Percentiles rank a stretch among this genome's conserved stretches.
Evolutionary conservation across 768 basidiomycete species (phyloP).

Genomic region (Suillus ampliporus): DNA sequence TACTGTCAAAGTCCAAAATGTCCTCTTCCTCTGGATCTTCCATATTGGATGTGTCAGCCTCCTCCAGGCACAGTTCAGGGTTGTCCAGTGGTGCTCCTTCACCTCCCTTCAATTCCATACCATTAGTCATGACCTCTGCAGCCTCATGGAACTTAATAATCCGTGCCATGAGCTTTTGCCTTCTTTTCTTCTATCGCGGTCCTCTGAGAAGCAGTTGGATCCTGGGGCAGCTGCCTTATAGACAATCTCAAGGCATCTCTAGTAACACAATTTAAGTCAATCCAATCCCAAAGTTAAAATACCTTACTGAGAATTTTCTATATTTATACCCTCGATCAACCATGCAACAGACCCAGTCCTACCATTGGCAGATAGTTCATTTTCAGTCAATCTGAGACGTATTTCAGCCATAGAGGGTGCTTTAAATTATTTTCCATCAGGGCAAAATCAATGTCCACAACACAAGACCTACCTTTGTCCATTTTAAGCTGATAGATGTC

Average conservation of each 20-base stretch:
- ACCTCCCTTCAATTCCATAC: not conserved
- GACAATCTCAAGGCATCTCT: constrained; percentile 9
- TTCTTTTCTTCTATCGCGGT: not conserved
- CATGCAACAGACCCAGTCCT: constrained; percentile 7
- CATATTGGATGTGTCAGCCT: too few relatives aligned
- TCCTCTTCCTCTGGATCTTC: too few relatives aligned
- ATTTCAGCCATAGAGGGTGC: constrained; percentile 12
- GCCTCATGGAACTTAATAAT: constrained; percentile 1
- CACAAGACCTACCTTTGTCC: constrained; percentile 9
- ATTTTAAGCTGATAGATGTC: constrained; percentile 8
- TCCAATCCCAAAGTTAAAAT: not conserved
- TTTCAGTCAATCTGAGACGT: not conserved
- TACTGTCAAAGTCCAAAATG: not conserved
- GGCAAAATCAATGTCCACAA: not conserved
- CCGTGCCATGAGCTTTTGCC: not conserved
- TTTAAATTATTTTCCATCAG: not conserved
- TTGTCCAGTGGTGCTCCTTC: not conserved
- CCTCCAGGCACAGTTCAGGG: too few relatives aligned
- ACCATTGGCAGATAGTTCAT: not conserved
- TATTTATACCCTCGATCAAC: constrained; percentile 9
- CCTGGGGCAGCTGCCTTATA: constrained; percentile 5
- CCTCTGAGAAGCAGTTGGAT: constrained; percentile 8
- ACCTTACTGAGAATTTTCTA: constrained; percentile 13
- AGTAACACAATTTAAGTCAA: not conserved
- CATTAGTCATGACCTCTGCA: not conserved